A percentile compares a stretch with the other conserved stretches of the same genome.
These are phyloP conservation scores for Phyllosticta citriasiana DNA, from an alignment of 2,329 filamentous ascomycete genomes.

Conservation along the genomic window DNA sequence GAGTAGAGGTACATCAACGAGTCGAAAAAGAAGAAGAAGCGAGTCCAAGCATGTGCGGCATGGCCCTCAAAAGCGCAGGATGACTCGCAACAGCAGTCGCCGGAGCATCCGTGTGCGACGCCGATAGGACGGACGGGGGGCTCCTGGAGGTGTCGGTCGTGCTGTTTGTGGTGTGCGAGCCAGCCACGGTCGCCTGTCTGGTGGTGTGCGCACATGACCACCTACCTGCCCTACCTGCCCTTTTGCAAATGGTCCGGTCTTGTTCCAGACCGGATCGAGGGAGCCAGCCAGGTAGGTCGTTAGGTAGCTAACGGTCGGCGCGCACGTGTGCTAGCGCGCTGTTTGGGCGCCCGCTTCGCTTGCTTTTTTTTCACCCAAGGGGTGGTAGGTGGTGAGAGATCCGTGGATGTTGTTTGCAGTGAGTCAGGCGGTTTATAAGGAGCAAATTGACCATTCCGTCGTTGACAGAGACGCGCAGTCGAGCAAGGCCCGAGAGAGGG, in stretches of 20 bases:
- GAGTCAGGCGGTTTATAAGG: neutral
- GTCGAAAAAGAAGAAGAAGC: neutral
- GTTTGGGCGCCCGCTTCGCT: neutral
- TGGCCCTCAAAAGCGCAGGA: neutral
- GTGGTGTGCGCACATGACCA: neutral
- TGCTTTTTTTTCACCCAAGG: neutral
- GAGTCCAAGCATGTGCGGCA: neutral
- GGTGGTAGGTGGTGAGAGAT: neutral
- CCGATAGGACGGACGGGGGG: neutral
- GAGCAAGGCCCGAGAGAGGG: neutral
- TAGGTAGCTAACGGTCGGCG: neutral
- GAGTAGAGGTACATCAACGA: neutral
- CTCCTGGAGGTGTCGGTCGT: neutral
- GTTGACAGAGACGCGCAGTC: neutral
- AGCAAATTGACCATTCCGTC: neutral
- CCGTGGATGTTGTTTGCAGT: neutral
- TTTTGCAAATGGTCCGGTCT: neutral
- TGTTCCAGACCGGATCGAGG: neutral
- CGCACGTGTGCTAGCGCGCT: neutral
- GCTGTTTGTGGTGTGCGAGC: neutral
- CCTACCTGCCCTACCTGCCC: neutral
- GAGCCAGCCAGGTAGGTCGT: neutral
- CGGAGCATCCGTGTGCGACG: neutral
- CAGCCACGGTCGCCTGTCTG: neutral
- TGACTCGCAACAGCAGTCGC: neutral